Conservation (phyloP, 2,329 filamentous ascomycete genomes). For the Stemphylium beticola region DNA sequence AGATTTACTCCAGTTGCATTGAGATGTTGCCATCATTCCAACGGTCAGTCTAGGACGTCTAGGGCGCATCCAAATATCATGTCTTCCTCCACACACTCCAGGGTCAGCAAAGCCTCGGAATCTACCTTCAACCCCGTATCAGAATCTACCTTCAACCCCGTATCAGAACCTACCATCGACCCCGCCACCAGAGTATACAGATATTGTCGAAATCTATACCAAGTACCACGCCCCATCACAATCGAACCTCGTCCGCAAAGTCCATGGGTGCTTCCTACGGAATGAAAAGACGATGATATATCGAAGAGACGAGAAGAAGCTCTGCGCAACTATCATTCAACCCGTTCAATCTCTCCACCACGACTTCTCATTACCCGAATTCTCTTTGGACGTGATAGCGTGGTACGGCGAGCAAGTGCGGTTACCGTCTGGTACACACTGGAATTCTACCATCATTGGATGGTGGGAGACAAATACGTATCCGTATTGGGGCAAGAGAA, state of each 20-base stretch:
- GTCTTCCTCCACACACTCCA: neutral
- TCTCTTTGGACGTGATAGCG: conserved; percentile 2
- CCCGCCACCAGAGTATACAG: neutral
- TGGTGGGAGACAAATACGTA: neutral
- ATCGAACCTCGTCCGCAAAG: neutral
- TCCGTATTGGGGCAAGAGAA: neutral
- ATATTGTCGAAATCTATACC: neutral
- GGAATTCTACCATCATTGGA: neutral
- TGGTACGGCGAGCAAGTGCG: conserved; percentile 3
- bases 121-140: neutral
- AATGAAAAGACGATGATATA: neutral
- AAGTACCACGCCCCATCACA: neutral
- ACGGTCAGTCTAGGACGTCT: neutral
- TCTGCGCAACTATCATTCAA: neutral
- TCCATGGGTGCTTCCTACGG: neutral
- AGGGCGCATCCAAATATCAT: conserved; percentile 1
- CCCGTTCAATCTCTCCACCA: neutral
- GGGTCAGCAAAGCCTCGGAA: neutral
- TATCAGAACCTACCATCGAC: neutral
- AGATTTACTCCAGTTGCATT: neutral
- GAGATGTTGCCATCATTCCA: neutral
- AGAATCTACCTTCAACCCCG: neutral
- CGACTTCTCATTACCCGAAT: neutral
- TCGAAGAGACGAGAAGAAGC: neutral
- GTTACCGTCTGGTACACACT: neutral